phyloP scores from a whole-genome alignment of 257 asterid genomes.

The Pogostemon cablin region DNA sequence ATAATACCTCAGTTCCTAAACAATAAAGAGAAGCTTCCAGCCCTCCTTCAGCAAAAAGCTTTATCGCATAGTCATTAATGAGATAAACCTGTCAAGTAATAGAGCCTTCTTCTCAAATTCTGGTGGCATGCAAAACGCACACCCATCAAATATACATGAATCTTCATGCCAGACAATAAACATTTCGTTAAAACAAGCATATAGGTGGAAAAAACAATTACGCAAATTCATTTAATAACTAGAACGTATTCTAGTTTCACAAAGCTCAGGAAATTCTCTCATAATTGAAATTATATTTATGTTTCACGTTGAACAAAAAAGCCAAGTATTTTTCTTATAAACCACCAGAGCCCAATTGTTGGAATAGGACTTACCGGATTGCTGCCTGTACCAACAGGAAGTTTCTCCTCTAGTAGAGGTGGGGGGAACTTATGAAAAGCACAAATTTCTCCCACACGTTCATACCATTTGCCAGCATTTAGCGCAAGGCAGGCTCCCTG shows the following conservation, averaged over 20 bases:
- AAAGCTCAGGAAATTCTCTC: conserved; percentile 24
- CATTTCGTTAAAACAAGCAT: conserved; percentile 2
- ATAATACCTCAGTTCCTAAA: conserved; percentile 91
- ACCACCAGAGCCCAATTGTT: conserved; percentile 12
- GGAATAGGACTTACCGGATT: conserved; percentile 80
- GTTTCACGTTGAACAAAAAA: conserved; percentile 26
- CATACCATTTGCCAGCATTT: conserved; percentile 81
- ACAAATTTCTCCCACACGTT: conserved; percentile 69
- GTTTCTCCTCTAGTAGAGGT: conserved; percentile 80
- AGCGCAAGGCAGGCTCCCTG: conserved; percentile 97
- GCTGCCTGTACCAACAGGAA: conserved; percentile 98
- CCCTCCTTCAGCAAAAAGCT: conserved; percentile 88
- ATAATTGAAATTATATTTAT: conserved; percentile 6
- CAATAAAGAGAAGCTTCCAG: conserved; percentile 78
- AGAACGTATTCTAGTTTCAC: background rate
- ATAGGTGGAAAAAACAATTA: background rate
- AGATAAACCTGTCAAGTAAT: conserved; percentile 71
- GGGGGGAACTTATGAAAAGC: conserved; percentile 63
- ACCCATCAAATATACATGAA: conserved; percentile 4
- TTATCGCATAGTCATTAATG: conserved; percentile 66
- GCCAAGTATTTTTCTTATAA: background rate
- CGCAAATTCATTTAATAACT: background rate
- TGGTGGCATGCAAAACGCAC: background rate
- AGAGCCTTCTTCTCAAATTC: conserved; percentile 28
- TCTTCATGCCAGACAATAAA: background rate